These are phyloP conservation scores for Gymnopus androsaceus DNA, from an alignment of 1,284 basidiomycete species.

Conservation along the genomic window DNA sequence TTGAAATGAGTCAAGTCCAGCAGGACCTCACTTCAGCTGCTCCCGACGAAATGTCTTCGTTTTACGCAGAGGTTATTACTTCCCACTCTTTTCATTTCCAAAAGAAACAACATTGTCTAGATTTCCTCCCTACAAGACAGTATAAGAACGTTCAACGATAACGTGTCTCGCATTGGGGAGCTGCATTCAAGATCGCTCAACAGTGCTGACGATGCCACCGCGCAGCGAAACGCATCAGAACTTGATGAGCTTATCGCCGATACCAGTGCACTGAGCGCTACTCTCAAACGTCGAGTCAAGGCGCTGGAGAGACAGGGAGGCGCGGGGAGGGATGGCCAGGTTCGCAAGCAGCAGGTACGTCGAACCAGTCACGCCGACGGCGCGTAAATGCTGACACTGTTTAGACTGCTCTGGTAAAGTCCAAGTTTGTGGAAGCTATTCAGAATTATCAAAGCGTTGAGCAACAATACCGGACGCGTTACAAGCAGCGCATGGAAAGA, in stretches of 20 bases:
- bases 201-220: conserved; percentile 72
- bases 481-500: conserved; percentile 92
- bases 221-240: conserved; percentile 62
- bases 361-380: neutral
- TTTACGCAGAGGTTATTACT: conserved; percentile 72
- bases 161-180: conserved; percentile 68
- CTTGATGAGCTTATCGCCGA: conserved; percentile 77
- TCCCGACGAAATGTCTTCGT: conserved; percentile 64
- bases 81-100: neutral
- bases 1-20: conserved; percentile 74
- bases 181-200: conserved; percentile 77
- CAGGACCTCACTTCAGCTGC: conserved; percentile 50
- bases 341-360: conserved; percentile 80
- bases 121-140: conserved; percentile 76
- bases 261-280: conserved; percentile 75
- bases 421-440: conserved; percentile 85
- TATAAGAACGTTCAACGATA: conserved; percentile 69
- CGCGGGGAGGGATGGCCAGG: conserved; percentile 75
- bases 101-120: conserved; percentile 34
- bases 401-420: conserved; percentile 75
- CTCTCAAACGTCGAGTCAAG: conserved; percentile 80
- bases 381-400: too few relatives aligned
- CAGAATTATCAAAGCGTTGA: conserved; percentile 90
- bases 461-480: conserved; percentile 89
- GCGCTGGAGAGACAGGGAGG: conserved; percentile 73